Conservation (phyloP, 73 alveolate genomes). For the Paramecium pentaurelia region DNA sequence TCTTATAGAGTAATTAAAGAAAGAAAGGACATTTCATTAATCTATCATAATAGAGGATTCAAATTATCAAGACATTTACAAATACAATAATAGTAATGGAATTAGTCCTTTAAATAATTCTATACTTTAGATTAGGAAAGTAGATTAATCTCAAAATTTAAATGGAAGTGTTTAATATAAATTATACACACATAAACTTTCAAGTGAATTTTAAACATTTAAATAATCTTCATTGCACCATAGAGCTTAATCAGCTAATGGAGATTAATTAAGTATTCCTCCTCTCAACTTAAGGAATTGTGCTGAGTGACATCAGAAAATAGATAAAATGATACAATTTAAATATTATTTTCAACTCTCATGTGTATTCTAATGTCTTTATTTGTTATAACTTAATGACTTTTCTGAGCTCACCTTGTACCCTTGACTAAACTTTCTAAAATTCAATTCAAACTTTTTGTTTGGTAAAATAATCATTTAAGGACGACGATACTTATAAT, state of each 20-base stretch:
- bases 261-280: not conserved
- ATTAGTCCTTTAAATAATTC: conserved; percentile 22
- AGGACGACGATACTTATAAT: not conserved
- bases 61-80: not conserved
- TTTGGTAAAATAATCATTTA: not conserved
- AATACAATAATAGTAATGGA: not conserved
- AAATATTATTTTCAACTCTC: conserved; percentile 12
- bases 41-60: not conserved
- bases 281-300: conserved; percentile 3
- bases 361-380: not conserved
- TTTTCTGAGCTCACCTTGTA: not conserved
- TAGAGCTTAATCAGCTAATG: conserved; percentile 41
- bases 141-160: not conserved
- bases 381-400: not conserved
- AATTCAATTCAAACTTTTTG: not conserved
- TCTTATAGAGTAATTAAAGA: not conserved
- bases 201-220: not conserved
- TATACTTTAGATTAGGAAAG: not conserved
- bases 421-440: not conserved
- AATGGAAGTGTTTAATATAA: not conserved
- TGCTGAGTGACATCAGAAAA: not conserved
- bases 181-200: not conserved
- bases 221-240: not conserved
- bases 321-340: not conserved
- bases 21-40: not conserved